Percentiles rank a stretch among this genome's conserved stretches.
Evolutionary conservation across 495 filamentous ascomycete species (phyloP).

Genomic region (Glutinoglossum americanum): DNA sequence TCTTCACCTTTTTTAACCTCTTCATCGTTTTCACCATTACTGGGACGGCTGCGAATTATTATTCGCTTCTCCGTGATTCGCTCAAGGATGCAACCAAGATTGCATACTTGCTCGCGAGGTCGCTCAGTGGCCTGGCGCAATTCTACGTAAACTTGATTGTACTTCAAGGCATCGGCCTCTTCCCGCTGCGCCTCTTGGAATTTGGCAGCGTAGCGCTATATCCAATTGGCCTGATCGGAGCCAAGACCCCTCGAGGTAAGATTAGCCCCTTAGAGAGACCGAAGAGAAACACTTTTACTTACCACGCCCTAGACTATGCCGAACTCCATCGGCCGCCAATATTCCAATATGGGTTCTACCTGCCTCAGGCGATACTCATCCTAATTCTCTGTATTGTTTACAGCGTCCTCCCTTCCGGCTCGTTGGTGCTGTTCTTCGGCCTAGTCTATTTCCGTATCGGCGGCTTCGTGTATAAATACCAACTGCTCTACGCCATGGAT

Average conservation of each 20-base stretch:
- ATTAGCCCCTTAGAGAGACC: not conserved
- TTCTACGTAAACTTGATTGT: slow-evolving; percentile 95
- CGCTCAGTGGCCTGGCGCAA: slow-evolving; percentile 44
- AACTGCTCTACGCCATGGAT: slow-evolving; percentile 95
- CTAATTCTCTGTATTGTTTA: slow-evolving; percentile 92
- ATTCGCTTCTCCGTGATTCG: slow-evolving; percentile 49
- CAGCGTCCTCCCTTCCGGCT: slow-evolving; percentile 66
- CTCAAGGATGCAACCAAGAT: slow-evolving; percentile 60
- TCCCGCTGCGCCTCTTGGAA: slow-evolving; percentile 79
- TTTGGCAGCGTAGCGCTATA: slow-evolving; percentile 74
- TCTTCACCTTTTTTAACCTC: slow-evolving; percentile 98
- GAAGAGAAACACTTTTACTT: not conserved
- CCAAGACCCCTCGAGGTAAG: slow-evolving; percentile 59
- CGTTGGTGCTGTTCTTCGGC: slow-evolving; percentile 62
- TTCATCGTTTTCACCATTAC: slow-evolving; percentile 89
- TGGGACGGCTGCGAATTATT: slow-evolving; percentile 52
- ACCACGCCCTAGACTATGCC: slow-evolving; percentile 39
- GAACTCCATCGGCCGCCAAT: slow-evolving; percentile 62
- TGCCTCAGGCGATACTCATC: slow-evolving; percentile 77
- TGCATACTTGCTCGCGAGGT: slow-evolving; percentile 50
- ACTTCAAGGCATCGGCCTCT: slow-evolving; percentile 76
- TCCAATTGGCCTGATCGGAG: slow-evolving; percentile 52
- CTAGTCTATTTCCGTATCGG: slow-evolving; percentile 75
- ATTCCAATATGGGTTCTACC: slow-evolving; percentile 91
- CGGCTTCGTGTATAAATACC: slow-evolving; percentile 93